Evolutionary conservation across 495 filamentous ascomycete species (phyloP).

Genomic region (Aspergillus carlsbadensis): DNA sequence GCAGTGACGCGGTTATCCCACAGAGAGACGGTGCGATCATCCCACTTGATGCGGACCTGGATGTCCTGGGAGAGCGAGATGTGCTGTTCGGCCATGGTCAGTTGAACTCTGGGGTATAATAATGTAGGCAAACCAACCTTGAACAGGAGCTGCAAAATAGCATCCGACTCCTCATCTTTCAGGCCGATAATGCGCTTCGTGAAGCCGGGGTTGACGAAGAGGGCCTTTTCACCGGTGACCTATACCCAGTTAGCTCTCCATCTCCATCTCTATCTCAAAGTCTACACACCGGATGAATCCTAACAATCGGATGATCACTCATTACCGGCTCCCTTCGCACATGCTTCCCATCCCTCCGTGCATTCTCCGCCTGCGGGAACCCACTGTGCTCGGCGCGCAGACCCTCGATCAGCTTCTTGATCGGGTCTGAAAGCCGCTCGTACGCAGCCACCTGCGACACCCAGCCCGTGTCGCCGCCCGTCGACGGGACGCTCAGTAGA

Average conservation of each 20-base stretch:
- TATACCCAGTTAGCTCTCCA: neutral
- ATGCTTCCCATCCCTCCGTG: slow-evolving; percentile 56
- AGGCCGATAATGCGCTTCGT: slow-evolving; percentile 12
- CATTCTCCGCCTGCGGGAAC: slow-evolving; percentile 66
- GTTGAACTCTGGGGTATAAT: neutral
- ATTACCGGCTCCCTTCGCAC: slow-evolving; percentile 67
- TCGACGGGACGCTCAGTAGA: slow-evolving; percentile 63
- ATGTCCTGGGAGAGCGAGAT: slow-evolving; percentile 46
- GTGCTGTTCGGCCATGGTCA: slow-evolving; percentile 22
- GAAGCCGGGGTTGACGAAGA: slow-evolving; percentile 10
- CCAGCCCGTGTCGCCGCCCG: slow-evolving; percentile 73
- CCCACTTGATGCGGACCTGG: slow-evolving; percentile 46
- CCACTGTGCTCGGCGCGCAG: slow-evolving; percentile 72
- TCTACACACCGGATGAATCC: slow-evolving; percentile 24
- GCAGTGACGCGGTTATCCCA: slow-evolving; percentile 47
- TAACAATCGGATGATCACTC: slow-evolving; percentile 68
- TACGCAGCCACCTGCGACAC: slow-evolving; percentile 73
- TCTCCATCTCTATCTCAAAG: neutral
- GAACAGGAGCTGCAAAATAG: slow-evolving; percentile 7
- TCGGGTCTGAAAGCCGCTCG: slow-evolving; percentile 62
- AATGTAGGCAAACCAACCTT: neutral
- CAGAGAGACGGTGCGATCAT: slow-evolving; percentile 40
- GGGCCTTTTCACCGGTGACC: slow-evolving; percentile 3
- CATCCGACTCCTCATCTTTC: slow-evolving; percentile 9
- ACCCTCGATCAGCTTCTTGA: slow-evolving; percentile 70